Percentiles rank a stretch among this genome's conserved stretches.
Conservation (phyloP, 2,329 filamentous ascomycete species). For the Akanthomyces dipterigenus region DNA sequence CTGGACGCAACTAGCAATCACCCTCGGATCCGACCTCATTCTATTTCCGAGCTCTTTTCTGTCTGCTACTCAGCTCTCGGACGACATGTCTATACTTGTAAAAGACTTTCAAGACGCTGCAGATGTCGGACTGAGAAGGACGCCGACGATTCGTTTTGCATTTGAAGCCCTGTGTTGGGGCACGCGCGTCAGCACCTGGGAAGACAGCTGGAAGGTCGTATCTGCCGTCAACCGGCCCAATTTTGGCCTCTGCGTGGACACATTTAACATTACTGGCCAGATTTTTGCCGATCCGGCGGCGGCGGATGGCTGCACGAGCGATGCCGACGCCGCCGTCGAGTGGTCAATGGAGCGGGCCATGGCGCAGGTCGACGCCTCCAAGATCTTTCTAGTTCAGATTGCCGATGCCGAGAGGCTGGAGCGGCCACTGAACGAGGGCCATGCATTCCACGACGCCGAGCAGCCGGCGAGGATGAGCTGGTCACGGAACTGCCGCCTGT, state of each 20-base stretch:
- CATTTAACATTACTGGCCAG: constrained; percentile 66
- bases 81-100: constrained; percentile 50
- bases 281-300: constrained; percentile 61
- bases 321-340: constrained; percentile 47
- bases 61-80: constrained; percentile 34
- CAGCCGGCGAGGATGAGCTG: constrained; percentile 61
- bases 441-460: constrained; percentile 27
- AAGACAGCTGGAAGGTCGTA: constrained; percentile 61
- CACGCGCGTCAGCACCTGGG: constrained; percentile 63
- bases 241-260: constrained; percentile 70
- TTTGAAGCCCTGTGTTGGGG: constrained; percentile 69
- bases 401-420: constrained; percentile 62
- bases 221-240: constrained; percentile 57
- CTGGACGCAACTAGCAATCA: constrained; percentile 62
- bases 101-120: constrained; percentile 56
- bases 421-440: constrained; percentile 43
- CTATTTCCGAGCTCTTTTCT: constrained; percentile 69
- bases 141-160: constrained; percentile 55
- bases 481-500: constrained; percentile 63
- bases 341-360: constrained; percentile 49
- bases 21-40: constrained; percentile 63
- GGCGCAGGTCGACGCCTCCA: constrained; percentile 47
- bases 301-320: constrained; percentile 38
- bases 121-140: constrained; percentile 53
- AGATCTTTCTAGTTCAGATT: constrained; percentile 69